Evolutionary conservation across 2,329 filamentous ascomycete genomes (phyloP).

Genomic region (Exophiala oligosperma): DNA sequence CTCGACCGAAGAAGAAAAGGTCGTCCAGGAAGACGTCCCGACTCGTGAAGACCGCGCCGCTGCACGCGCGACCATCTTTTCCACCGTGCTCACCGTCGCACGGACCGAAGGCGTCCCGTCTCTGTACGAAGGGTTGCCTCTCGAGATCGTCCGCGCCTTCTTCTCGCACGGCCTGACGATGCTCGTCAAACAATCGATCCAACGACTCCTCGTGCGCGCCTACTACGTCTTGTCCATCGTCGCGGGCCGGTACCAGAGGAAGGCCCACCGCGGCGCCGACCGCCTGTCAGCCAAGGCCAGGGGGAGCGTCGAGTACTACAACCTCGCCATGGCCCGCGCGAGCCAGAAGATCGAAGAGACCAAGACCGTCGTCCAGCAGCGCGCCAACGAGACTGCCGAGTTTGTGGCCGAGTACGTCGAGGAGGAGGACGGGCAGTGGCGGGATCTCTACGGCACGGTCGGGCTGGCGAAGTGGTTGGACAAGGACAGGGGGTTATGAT

Average conservation of each 20-base stretch:
- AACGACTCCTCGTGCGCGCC: slow-evolving; percentile 67
- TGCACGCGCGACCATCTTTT: slow-evolving; percentile 58
- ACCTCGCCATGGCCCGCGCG: slow-evolving; percentile 41
- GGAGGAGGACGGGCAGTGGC: slow-evolving; percentile 42
- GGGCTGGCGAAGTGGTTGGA: slow-evolving; percentile 28
- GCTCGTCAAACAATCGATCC: slow-evolving; percentile 77
- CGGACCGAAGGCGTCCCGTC: slow-evolving; percentile 66
- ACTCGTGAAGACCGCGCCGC: slow-evolving; percentile 35
- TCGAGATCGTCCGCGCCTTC: slow-evolving; percentile 79
- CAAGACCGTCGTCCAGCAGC: slow-evolving; percentile 22
- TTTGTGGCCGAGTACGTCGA: slow-evolving; percentile 48
- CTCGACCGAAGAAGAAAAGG: slow-evolving; percentile 34
- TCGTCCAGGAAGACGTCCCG: slow-evolving; percentile 27
- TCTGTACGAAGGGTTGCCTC: slow-evolving; percentile 73
- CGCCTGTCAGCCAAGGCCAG: slow-evolving; percentile 38
- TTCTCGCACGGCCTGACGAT: slow-evolving; percentile 85
- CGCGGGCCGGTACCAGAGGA: slow-evolving; percentile 36
- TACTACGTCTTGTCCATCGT: slow-evolving; percentile 66
- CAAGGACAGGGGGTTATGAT: slow-evolving; percentile 11
- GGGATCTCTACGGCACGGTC: slow-evolving; percentile 37
- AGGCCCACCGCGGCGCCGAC: slow-evolving; percentile 37
- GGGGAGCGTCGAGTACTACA: slow-evolving; percentile 42
- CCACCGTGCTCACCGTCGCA: slow-evolving; percentile 58
- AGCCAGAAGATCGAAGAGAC: slow-evolving; percentile 35
- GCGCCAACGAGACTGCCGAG: slow-evolving; percentile 45